Conservation (phyloP, 192 early-diverging fungal species). For the Geosiphon pyriformis region DNA sequence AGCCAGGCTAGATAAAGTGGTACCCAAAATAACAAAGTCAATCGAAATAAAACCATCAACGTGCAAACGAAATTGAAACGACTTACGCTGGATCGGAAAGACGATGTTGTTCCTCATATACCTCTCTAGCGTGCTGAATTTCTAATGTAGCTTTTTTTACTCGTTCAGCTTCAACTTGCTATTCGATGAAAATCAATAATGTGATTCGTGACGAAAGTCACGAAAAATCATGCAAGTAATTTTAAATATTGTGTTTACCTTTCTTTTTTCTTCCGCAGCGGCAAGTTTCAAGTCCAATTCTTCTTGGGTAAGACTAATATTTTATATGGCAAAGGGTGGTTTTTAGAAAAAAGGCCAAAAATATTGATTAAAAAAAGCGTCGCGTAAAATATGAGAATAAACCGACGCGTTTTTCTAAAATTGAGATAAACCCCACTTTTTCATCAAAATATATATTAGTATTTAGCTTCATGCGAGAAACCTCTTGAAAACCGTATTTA, state of each 20-base stretch:
- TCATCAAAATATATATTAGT: not conserved
- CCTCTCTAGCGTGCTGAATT: slow-evolving; percentile 14
- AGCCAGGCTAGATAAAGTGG: too few relatives aligned
- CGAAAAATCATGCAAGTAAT: not conserved
- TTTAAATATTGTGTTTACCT: slow-evolving; percentile 4
- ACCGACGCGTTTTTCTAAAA: not conserved
- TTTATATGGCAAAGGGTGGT: too few relatives aligned
- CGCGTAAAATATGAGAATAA: too few relatives aligned
- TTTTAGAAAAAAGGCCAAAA: too few relatives aligned
- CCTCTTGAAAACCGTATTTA: too few relatives aligned
- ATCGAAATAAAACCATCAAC: too few relatives aligned
- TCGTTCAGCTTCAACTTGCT: not conserved
- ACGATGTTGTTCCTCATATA: slow-evolving; percentile 5
- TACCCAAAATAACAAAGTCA: too few relatives aligned
- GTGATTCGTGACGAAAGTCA: not conserved
- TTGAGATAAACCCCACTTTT: not conserved
- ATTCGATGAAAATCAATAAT: not conserved
- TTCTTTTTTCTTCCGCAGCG: slow-evolving; percentile 20
- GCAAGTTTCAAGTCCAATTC: slow-evolving; percentile 10
- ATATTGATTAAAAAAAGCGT: not conserved
- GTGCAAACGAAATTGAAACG: too few relatives aligned
- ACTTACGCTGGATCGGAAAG: slow-evolving; percentile 19
- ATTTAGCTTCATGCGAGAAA: too few relatives aligned
- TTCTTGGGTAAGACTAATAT: slow-evolving; percentile 9
- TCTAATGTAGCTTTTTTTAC: slow-evolving; percentile 8